phyloP scores from a whole-genome alignment of 2,329 filamentous ascomycete species.

The Alternaria triticimaculans region DNA sequence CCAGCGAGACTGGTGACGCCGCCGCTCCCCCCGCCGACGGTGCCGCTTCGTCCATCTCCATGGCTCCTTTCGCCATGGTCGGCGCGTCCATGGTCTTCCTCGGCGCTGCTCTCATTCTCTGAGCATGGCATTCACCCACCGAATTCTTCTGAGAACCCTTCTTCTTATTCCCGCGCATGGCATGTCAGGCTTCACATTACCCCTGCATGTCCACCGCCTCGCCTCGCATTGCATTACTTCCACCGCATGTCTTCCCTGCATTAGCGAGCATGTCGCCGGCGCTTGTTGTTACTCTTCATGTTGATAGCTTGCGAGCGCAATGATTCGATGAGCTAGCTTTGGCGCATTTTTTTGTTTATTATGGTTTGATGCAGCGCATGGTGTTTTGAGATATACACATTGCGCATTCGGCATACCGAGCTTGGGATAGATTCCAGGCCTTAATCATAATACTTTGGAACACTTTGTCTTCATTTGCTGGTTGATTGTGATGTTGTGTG shows the following conservation, averaged over 20 bases:
- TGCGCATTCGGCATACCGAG: not conserved
- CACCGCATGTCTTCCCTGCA: not conserved
- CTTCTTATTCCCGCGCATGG: not conserved
- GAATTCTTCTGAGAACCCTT: not conserved
- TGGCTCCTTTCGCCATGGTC: slow-evolving; percentile 9
- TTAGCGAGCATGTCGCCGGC: not conserved
- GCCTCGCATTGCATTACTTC: slow-evolving; percentile 3
- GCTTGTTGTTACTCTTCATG: not conserved
- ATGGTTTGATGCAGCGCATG: not conserved
- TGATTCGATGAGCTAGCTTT: not conserved
- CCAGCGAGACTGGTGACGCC: slow-evolving; percentile 3
- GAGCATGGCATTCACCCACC: not conserved
- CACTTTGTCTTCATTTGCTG: not conserved
- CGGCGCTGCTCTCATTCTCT: slow-evolving; percentile 21
- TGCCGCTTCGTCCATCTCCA: slow-evolving; percentile 1
- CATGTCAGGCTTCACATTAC: not conserved
- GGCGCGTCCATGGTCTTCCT: slow-evolving; percentile 12
- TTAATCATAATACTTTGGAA: slow-evolving; percentile 10
- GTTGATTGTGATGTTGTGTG: not conserved
- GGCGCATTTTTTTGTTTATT: not conserved
- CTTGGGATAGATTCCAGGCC: not conserved
- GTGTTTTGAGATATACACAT: not conserved
- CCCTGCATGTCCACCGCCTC: not conserved
- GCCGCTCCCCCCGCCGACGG: slow-evolving; percentile 23
- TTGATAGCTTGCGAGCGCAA: not conserved